Conservation (phyloP, 495 filamentous ascomycete genomes). For the Aspergillus ellipticus region DNA sequence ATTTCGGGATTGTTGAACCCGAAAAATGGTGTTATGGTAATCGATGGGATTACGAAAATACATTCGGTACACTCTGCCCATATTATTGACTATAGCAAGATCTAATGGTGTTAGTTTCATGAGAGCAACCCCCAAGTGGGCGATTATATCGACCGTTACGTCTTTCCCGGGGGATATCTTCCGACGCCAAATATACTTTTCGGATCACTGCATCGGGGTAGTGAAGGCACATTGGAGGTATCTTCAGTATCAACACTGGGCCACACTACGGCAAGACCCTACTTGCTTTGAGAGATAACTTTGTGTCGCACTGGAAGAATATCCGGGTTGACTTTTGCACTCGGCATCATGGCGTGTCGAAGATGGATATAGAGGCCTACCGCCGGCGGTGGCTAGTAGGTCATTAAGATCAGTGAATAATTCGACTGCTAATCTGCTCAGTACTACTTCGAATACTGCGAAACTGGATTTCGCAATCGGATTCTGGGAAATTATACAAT, state of each 20-base stretch:
- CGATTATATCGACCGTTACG: conserved; percentile 68
- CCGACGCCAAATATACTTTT: conserved; percentile 62
- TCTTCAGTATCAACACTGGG: conserved; percentile 65
- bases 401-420: background rate
- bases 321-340: conserved; percentile 52
- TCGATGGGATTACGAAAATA: conserved; percentile 76
- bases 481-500: conserved; percentile 69
- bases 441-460: conserved; percentile 73
- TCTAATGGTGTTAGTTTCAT: conserved; percentile 29
- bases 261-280: conserved; percentile 67
- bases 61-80: conserved; percentile 34
- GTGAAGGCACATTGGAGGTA: conserved; percentile 55
- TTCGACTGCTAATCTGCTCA: conserved; percentile 17
- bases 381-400: conserved; percentile 63
- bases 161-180: conserved; percentile 71
- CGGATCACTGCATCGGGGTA: conserved; percentile 54
- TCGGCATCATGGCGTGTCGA: conserved; percentile 52
- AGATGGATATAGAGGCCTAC: conserved; percentile 59
- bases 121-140: conserved; percentile 26
- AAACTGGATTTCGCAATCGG: conserved; percentile 67
- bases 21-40: conserved; percentile 61
- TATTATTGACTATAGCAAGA: background rate
- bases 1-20: conserved; percentile 58
- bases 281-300: conserved; percentile 62
- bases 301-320: conserved; percentile 51